Evolutionary conservation across 768 basidiomycete genomes (phyloP).

Genomic region (Mycena floridula): DNA sequence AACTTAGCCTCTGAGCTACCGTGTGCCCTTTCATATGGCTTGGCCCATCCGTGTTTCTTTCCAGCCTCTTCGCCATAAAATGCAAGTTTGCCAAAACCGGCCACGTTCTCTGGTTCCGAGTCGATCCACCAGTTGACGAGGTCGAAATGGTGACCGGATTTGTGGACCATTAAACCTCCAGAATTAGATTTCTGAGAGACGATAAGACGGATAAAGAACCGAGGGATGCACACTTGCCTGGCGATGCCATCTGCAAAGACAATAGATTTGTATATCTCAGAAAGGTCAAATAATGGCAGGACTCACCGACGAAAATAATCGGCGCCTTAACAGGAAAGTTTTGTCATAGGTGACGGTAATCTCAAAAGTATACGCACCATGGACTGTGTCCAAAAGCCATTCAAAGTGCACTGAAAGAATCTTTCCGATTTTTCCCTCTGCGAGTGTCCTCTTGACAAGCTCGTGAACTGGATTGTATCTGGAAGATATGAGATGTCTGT

Average conservation of each 20-base stretch:
- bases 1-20: conserved; percentile 33
- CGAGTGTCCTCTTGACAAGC: conserved; percentile 39
- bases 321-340: no score
- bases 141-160: conserved; percentile 43
- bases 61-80: conserved; percentile 44
- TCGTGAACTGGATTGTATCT: conserved; percentile 46
- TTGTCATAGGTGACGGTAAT: no score
- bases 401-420: conserved; percentile 46
- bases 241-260: no score
- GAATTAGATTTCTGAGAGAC: conserved; percentile 36
- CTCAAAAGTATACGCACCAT: no score
- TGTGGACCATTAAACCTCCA: conserved; percentile 40
- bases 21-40: conserved; percentile 36
- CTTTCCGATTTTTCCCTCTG: conserved; percentile 40
- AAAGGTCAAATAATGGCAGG: no score
- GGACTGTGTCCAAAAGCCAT: conserved; percentile 47
- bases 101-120: conserved; percentile 36
- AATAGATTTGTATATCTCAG: no score
- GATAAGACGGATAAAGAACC: no score
- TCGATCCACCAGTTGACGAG: conserved; percentile 53
- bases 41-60: conserved; percentile 39
- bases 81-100: conserved; percentile 37
- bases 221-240: no score
- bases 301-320: conserved; percentile 51
- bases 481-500: conserved; percentile 1